Evolutionary conservation across 371 early-diverging fungal species (phyloP).

Genomic region (Syncephalastrum monosporum): DNA sequence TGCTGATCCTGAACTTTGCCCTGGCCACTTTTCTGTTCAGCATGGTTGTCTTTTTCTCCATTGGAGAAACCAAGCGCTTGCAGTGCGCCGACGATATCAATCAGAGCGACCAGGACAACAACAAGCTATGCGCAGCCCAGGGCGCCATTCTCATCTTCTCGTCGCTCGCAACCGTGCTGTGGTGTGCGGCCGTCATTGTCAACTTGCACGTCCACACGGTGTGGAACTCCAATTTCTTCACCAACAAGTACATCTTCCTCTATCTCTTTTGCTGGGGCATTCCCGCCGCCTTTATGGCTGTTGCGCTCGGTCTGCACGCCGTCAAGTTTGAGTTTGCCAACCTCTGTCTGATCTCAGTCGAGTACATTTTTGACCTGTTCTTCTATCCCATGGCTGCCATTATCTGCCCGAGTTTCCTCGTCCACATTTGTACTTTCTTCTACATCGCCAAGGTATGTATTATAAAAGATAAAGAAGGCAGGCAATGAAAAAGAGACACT

Average conservation of each 20-base stretch:
- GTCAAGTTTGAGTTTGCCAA: constrained; percentile 64
- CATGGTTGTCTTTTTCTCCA: constrained; percentile 51
- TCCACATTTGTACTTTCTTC: constrained; percentile 62
- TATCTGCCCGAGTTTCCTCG: constrained; percentile 54
- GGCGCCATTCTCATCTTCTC: constrained; percentile 58
- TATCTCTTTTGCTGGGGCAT: constrained; percentile 63
- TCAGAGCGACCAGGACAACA: constrained; percentile 55
- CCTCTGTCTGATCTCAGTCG: constrained; percentile 55
- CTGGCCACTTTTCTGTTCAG: constrained; percentile 57
- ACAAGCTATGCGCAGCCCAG: constrained; percentile 62
- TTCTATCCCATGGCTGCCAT: constrained; percentile 64
- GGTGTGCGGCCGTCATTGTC: constrained; percentile 63
- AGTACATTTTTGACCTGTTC: constrained; percentile 50
- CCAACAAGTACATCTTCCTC: constrained; percentile 49
- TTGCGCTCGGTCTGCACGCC: constrained; percentile 43
- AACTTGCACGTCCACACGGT: constrained; percentile 71
- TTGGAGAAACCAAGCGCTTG: constrained; percentile 51
- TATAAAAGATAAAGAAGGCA: too few relatives aligned
- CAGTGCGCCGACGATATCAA: constrained; percentile 54
- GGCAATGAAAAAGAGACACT: not conserved
- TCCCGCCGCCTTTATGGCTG: constrained; percentile 49
- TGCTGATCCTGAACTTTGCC: constrained; percentile 62
- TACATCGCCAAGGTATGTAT: constrained; percentile 52
- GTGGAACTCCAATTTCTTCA: constrained; percentile 61
- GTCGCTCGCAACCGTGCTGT: constrained; percentile 56